Evolutionary conservation across 1,284 basidiomycete species (phyloP), one percentile per base, ranked within the genome.

Genomic region (Ustilago vetiveriae): DNA sequence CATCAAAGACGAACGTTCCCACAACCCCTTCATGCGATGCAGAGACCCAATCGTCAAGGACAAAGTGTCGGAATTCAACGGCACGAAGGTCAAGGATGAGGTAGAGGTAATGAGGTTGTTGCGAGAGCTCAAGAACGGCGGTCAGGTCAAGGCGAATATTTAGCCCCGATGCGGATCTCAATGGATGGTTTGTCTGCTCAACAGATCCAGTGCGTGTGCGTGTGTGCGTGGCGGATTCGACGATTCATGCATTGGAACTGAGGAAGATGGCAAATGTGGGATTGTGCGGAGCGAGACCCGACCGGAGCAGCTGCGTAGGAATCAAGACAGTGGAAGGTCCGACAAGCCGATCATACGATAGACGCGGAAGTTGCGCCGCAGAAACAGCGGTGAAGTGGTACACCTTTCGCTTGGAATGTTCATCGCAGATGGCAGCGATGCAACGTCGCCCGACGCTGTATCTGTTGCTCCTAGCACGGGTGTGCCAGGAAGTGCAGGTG

Each of bases 61-160:
- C 86, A 86, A 78, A 3, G 82, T 85, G 4, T 35, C 36, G 7
- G 3, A 54, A 24, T 9, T 47, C 6, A 16, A 33, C 4, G 50
- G 48, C 5, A 35, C 13, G 6, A 36, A 59, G 2, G 84, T 83
- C 29, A 83, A 84, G 5, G 82, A 86, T n/a, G 81, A 86, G 6
- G 84, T 86, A 45, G 84, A 84, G 7, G 85, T 91, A 35, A 93
- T 96, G 88, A 86, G 87, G 62, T 85, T 85, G 48, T 84, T 97
- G 44, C 85, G 94, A 47, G 87, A 89, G 51, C 85, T 89, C 85
- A 97, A 97, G 87, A 96, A 96, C 82, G 49, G 24, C 0, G 75
- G 73, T 8, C 51, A 54, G 45, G 62, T 77, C 42, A 68, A 67
- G 52, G 72, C 73, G 19, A 73, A 57, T 46, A 66, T 75, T 17